These are phyloP conservation scores for Aureobasidium vineae DNA, from an alignment of 2,329 filamentous ascomycete species.

Conservation along the genomic window DNA sequence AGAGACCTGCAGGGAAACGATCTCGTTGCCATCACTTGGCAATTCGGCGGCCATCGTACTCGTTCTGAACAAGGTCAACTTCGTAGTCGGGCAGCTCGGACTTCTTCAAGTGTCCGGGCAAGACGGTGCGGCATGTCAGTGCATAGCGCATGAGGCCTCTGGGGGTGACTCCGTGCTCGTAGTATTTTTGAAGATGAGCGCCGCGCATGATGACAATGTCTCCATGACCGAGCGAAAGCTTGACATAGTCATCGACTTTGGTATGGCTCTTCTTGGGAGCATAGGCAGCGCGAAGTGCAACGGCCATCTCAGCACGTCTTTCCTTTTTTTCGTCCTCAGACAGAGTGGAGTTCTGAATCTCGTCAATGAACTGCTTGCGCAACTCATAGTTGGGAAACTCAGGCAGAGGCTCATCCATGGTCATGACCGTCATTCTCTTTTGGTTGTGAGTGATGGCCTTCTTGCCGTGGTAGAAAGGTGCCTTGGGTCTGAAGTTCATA, in stretches of 20 bases:
- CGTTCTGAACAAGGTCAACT: constrained; percentile 38
- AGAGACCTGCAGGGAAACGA: background rate
- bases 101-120: constrained; percentile 44
- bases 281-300: constrained; percentile 38
- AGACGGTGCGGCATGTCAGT: constrained; percentile 56
- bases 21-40: background rate
- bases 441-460: background rate
- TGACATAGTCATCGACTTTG: constrained; percentile 38
- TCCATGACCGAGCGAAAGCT: constrained; percentile 57
- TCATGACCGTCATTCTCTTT: constrained; percentile 31
- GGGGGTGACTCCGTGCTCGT: constrained; percentile 59
- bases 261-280: constrained; percentile 32
- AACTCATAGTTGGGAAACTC: constrained; percentile 38
- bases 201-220: constrained; percentile 66
- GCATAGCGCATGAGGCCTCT: constrained; percentile 56
- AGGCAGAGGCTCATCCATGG: constrained; percentile 29
- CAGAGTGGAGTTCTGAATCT: constrained; percentile 33
- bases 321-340: constrained; percentile 30
- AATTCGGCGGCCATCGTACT: constrained; percentile 39
- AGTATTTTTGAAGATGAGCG: constrained; percentile 56
- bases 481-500: constrained; percentile 61
- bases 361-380: constrained; percentile 38
- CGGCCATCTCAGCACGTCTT: constrained; percentile 38
- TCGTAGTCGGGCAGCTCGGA: constrained; percentile 43
- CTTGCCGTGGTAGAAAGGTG: constrained; percentile 46